phyloP scores from a whole-genome alignment of 2,329 filamentous ascomycete genomes.

The Colletotrichum limetticola region DNA sequence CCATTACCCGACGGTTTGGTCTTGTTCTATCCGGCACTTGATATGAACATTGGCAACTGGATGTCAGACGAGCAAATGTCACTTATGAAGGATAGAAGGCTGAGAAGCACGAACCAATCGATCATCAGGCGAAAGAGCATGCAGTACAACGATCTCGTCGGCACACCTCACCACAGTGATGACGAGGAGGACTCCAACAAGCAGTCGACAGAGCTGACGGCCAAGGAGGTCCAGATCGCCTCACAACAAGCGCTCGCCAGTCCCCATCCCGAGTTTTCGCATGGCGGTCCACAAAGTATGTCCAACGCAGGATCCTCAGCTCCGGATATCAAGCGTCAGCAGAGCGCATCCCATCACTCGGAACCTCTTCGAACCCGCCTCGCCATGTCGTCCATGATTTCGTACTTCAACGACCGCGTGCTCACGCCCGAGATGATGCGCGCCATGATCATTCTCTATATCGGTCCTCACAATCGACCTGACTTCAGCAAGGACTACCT shows the following conservation, averaged over 20 bases:
- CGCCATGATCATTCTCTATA: conserved; percentile 98
- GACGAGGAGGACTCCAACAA: conserved; percentile 70
- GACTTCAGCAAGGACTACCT: conserved; percentile 94
- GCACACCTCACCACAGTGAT: conserved; percentile 84
- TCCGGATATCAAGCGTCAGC: conserved; percentile 23
- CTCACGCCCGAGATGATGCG: conserved; percentile 98
- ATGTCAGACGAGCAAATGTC: conserved; percentile 99
- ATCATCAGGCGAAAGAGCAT: conserved; percentile 87
- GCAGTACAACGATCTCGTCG: conserved; percentile 86
- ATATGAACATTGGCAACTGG: conserved; percentile 99
- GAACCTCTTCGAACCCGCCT: conserved; percentile 82
- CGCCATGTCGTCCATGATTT: conserved; percentile 96
- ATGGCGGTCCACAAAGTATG: conserved; percentile 53
- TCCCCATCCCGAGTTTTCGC: conserved; percentile 62
- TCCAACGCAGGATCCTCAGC: conserved; percentile 28
- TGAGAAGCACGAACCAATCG: conserved; percentile 79
- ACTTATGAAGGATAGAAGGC: conserved; percentile 84
- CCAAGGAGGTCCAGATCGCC: conserved; percentile 32
- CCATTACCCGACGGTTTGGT: conserved; percentile 84
- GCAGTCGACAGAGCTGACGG: conserved; percentile 36
- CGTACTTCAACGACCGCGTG: conserved; percentile 96
- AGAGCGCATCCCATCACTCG: conserved; percentile 60
- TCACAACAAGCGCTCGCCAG: conserved; percentile 41
- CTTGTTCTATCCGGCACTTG: conserved; percentile 88
- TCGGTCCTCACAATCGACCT: conserved; percentile 91